Conservation (phyloP, 208 protist genomes). For the Porcisia deanei region DNA sequence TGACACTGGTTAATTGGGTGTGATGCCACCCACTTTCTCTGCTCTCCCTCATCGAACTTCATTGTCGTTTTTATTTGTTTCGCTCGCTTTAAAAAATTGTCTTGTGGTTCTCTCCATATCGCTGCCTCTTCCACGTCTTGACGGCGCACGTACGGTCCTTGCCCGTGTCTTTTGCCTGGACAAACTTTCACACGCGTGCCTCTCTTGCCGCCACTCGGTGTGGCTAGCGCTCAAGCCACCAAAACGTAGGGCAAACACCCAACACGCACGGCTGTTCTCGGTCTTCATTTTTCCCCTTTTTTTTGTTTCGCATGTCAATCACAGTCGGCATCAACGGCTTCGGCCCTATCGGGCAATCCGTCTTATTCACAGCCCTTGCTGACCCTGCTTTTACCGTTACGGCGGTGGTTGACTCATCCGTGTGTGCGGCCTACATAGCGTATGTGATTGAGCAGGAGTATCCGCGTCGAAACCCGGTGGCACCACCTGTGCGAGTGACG, state of each 20-base stretch:
- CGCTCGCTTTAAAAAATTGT: background rate
- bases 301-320: constrained; percentile 10
- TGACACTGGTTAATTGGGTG: background rate
- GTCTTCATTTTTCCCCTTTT: background rate
- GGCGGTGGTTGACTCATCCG: constrained; percentile 96
- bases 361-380: constrained; percentile 83
- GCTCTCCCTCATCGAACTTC: background rate
- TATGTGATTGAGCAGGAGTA: constrained; percentile 95
- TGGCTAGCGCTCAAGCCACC: too few species aligned
- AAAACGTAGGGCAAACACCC: background rate
- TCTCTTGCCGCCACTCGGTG: background rate
- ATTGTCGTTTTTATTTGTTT: background rate
- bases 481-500: constrained; percentile 18
- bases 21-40: background rate
- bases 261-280: background rate
- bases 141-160: background rate
- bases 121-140: background rate
- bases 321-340: constrained; percentile 96
- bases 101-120: background rate
- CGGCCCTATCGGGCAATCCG: constrained; percentile 94
- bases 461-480: constrained; percentile 15
- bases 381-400: constrained; percentile 76
- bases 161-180: background rate
- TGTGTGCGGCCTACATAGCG: constrained; percentile 93
- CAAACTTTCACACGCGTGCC: background rate